Percentiles rank a stretch among this genome's conserved stretches.
phyloP scores from a whole-genome alignment of 148 eudicot species.

The Cornus kousa region DNA sequence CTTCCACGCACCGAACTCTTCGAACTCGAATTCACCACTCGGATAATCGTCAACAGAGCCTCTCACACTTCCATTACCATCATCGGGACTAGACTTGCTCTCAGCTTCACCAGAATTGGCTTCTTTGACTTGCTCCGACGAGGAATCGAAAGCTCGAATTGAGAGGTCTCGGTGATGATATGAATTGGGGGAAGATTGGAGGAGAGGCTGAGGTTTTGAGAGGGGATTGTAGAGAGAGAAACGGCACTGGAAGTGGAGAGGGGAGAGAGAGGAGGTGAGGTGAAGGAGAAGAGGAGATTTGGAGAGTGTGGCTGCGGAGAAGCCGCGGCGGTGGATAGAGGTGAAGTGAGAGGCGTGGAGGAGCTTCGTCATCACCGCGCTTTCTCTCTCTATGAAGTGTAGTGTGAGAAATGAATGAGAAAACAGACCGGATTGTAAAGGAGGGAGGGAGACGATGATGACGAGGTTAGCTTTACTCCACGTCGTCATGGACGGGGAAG shows the following conservation, averaged over 20 bases:
- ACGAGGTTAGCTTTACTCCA: background rate
- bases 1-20: slow-evolving; percentile 55
- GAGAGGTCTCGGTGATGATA: background rate
- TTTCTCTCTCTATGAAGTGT: background rate
- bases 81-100: background rate
- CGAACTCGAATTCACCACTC: slow-evolving; percentile 69
- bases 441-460: background rate
- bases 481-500: background rate
- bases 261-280: slow-evolving; percentile 11
- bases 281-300: slow-evolving; percentile 11
- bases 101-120: background rate
- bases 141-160: slow-evolving; percentile 17
- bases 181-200: background rate
- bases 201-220: background rate
- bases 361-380: slow-evolving; percentile 35
- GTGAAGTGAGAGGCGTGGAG: slow-evolving; percentile 20
- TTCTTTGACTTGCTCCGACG: slow-evolving; percentile 13
- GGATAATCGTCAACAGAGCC: slow-evolving; percentile 44
- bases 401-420: background rate
- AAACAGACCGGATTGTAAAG: no score
- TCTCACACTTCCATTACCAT: slow-evolving; percentile 4
- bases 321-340: slow-evolving; percentile 31
- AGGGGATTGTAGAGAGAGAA: slow-evolving; percentile 9
- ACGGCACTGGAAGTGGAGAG: slow-evolving; percentile 16
- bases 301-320: slow-evolving; percentile 11